Evolutionary conservation across 1,284 basidiomycete genomes (phyloP).

Genomic region (Meira nashicola): DNA sequence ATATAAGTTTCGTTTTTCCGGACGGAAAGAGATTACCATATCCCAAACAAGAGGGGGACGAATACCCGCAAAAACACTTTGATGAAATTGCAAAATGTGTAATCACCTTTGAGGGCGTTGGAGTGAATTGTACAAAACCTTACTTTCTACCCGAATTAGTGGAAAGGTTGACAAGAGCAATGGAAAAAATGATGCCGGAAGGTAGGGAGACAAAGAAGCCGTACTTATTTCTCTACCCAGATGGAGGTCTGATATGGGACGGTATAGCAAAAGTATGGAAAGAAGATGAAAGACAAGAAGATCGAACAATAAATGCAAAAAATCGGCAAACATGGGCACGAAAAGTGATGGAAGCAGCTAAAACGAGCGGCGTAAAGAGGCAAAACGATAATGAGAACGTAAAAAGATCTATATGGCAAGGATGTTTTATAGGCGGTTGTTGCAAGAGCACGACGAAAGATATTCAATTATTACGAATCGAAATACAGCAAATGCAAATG

Average conservation of each 20-base stretch:
- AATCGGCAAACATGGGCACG: neutral
- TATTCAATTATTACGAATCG: conserved; percentile 12
- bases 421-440: conserved; percentile 38
- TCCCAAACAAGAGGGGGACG: conserved; percentile 16
- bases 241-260: conserved; percentile 44
- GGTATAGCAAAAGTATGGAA: conserved; percentile 31
- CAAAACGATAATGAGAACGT: neutral
- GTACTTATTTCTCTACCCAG: conserved; percentile 28
- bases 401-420: conserved; percentile 20
- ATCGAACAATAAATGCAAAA: neutral
- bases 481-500: neutral
- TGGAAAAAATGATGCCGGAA: conserved; percentile 14
- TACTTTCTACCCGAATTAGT: conserved; percentile 26
- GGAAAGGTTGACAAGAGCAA: conserved; percentile 21
- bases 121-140: conserved; percentile 48
- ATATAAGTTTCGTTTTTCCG: conserved; percentile 21
- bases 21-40: conserved; percentile 28
- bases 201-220: conserved; percentile 4
- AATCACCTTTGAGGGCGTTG: conserved; percentile 27
- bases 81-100: conserved; percentile 10
- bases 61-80: conserved; percentile 11
- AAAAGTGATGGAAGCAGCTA: conserved; percentile 1
- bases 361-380: neutral
- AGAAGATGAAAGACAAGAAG: conserved; percentile 14
- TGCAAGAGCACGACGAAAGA: conserved; percentile 38